Base-by-base conservation (phyloP, 2,329 filamentous ascomycete genomes). In the Nemania abortiva region DNA sequence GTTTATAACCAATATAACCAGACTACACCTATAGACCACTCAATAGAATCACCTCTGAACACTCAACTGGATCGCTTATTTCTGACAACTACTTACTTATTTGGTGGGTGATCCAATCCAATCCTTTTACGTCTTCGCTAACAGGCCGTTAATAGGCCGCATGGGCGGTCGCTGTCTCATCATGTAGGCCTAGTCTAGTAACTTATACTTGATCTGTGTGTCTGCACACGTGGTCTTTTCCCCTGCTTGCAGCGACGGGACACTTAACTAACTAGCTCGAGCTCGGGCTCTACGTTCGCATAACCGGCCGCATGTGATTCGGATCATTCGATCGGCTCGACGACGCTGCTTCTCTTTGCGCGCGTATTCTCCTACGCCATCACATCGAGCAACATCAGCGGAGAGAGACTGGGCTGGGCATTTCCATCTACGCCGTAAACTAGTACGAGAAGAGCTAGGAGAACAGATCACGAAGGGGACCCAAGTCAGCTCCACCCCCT, bases 41-140 rank as follows among this genome's bases (percentile, higher is more conserved):
- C n/a, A n/a, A n/a, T n/a, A n/a, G n/a, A n/a, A n/a, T n/a, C n/a
- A n/a, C n/a, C n/a, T n/a, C n/a, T n/a, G n/a, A n/a, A n/a, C n/a
- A n/a, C n/a, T n/a, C n/a, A n/a, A n/a, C n/a, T n/a, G n/a, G n/a
- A n/a, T n/a, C n/a, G n/a, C n/a, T n/a, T n/a, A n/a, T n/a, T n/a
- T n/a, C n/a, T n/a, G 45, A 37, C 39, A 67, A 37, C 61, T 61
- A 42, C 34, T 56, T 52, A 63, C 42, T 31, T 56, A 56, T 52
- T 52, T 31, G 42, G 65, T 50, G 49, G 31, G 18, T 65, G 57
- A 68, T 65, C 66, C 24, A 27, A 27, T 27, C 50, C n/a, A n/a
- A 68, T 68, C 62, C 50, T 58, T 56, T 57, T 62, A 45, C 62
- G 66, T 52, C 53, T 53, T 61, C 56, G 62, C 66, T 65, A 42